Base-by-base conservation (phyloP, 2,329 filamentous ascomycete species). In the Beauveria sp. region DNA sequence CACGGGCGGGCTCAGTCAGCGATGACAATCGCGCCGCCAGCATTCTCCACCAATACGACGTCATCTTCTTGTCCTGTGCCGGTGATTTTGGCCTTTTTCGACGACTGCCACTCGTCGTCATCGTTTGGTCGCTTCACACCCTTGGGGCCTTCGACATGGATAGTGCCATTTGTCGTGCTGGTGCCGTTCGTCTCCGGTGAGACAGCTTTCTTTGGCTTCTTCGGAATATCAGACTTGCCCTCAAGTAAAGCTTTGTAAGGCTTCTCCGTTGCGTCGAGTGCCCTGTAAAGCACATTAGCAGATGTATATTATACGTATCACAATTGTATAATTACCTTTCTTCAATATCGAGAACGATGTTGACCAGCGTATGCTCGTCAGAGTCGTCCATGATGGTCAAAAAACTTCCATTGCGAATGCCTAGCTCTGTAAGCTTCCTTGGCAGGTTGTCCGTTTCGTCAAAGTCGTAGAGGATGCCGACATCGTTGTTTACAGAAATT, bases 381-480 rank as follows among this genome's bases (percentile, higher is more conserved):
- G 93, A 89, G 52, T 91, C 89, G 62, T 96, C 95, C n/a, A 89
- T 87, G 58, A 98, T 78, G 0, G 90, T 96, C 65, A 98, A 75
- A 72, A 96, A 93, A 58, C 83, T 87, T 65, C 89, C 89, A 26
- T 83, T 79, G 62, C 83, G 83, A 67, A 97, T 84, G 84, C 85
- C 90, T 9, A 97, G 80, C 22, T 96, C 90, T 28, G 75, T 80
- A 56, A 99, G 81, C 64, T 89, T 92, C 77, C 91, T 96, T 1
- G 80, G 74, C 1, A 98, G 77, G 68, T 97, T 96, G 62, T 96
- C 90, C 5, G 91, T 91, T 69, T 96, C 85, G 61, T 98, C 95
- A 0, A 88, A 84, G 69, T 98, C 95, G 69, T 96, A 98, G 48
- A 98, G 80, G n/a, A 93, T 80, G 56, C 88, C 88, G 10, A 83